A percentile compares a stretch with the other conserved stretches of the same genome.
Evolutionary conservation across 1,284 basidiomycete genomes (phyloP).

Genomic region (Stereum hirsutum): DNA sequence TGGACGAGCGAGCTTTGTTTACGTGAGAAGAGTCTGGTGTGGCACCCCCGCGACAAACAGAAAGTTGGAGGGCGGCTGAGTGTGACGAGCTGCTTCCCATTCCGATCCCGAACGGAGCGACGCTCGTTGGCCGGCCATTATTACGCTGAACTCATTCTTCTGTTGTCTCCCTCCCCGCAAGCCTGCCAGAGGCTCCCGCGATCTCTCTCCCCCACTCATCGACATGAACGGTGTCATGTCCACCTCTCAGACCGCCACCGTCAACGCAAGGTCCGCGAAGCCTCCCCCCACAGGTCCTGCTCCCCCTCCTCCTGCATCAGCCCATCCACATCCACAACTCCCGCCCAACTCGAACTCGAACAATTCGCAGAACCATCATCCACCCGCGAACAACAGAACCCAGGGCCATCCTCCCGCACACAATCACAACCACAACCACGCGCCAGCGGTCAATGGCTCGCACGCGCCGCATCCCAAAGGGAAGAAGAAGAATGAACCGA

Average conservation of each 20-base stretch:
- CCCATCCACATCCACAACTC: constrained; percentile 15
- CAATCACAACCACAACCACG: constrained; percentile 11
- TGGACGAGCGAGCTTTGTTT: no score
- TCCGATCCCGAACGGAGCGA: background rate
- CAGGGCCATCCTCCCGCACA: constrained; percentile 8
- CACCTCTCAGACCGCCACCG: constrained; percentile 7
- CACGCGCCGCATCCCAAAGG: constrained; percentile 14
- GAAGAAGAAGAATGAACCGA: constrained; percentile 58
- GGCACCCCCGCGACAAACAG: no score
- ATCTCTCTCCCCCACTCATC: constrained; percentile 3
- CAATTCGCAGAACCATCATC: constrained; percentile 10
- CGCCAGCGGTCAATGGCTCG: constrained; percentile 21
- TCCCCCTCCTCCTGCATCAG: constrained; percentile 45
- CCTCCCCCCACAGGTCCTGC: constrained; percentile 50
- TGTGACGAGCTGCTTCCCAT: no score
- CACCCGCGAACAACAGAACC: constrained; percentile 20
- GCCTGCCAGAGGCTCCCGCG: constrained; percentile 2
- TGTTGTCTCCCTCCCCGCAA: constrained; percentile 8
- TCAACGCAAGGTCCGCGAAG: constrained; percentile 14
- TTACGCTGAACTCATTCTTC: constrained; percentile 5
- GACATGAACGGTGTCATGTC: constrained; percentile 33
- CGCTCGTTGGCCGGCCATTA: no score
- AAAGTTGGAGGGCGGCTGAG: no score
- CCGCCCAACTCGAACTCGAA: constrained; percentile 10
- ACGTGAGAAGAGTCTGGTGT: no score